Percentiles rank a stretch among this genome's conserved stretches.
phyloP scores from a whole-genome alignment of 2,329 filamentous ascomycete genomes.

The Pyricularia sp. region DNA sequence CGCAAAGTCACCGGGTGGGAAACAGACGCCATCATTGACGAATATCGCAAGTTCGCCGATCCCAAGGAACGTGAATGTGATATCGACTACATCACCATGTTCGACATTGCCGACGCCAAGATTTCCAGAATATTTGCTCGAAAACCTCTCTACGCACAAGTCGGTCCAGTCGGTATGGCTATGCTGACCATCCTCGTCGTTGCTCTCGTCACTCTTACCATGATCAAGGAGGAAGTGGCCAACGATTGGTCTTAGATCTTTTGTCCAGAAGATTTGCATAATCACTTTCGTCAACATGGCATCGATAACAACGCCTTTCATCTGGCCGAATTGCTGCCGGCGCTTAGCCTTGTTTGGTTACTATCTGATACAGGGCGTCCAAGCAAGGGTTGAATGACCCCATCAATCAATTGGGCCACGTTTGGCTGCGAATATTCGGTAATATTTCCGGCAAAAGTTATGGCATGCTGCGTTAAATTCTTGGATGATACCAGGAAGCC shows the following conservation, averaged over 20 bases:
- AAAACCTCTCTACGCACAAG: neutral
- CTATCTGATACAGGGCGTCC: neutral
- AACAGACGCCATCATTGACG: slow-evolving; percentile 47
- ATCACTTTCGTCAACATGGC: neutral
- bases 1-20: slow-evolving; percentile 62
- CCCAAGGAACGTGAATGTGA: slow-evolving; percentile 49
- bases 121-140: slow-evolving; percentile 15
- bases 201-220: slow-evolving; percentile 27
- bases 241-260: neutral
- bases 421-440: neutral
- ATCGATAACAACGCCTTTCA: neutral
- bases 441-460: neutral
- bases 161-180: neutral
- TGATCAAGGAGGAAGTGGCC: slow-evolving; percentile 13
- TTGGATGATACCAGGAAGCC: neutral
- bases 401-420: neutral
- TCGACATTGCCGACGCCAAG: slow-evolving; percentile 26
- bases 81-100: slow-evolving; percentile 41
- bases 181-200: slow-evolving; percentile 23
- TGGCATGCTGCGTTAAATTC: neutral
- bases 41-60: slow-evolving; percentile 57
- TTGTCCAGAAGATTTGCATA: neutral
- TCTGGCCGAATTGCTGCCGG: neutral
- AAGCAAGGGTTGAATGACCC: neutral
- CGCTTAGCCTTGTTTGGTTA: neutral